A percentile compares a stretch with the other conserved stretches of the same genome.
Conservation (phyloP, 2,329 filamentous ascomycete genomes). For the Verticillium tricorpus region DNA sequence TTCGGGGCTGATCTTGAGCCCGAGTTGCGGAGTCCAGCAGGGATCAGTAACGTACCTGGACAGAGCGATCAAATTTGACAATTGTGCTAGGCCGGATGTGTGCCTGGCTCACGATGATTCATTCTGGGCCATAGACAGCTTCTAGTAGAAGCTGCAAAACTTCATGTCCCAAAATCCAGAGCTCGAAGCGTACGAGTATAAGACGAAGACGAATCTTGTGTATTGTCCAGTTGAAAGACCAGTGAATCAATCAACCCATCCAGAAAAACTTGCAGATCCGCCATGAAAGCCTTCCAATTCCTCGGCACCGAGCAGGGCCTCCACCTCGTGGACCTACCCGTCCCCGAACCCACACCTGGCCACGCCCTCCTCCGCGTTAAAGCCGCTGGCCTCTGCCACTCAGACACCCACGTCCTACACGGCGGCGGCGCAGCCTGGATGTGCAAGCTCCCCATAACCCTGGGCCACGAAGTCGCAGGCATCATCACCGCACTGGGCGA, state of each 20-base stretch:
- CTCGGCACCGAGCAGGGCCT: conserved; percentile 4
- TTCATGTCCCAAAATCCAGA: too few relatives aligned
- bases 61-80: too few relatives aligned
- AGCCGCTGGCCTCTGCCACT: conserved; percentile 9
- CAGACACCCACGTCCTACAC: conserved; percentile 9
- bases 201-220: too few relatives aligned
- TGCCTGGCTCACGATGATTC: too few relatives aligned
- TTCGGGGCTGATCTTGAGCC: too few relatives aligned
- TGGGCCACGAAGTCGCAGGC: conserved; percentile 9
- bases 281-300: conserved; percentile 7
- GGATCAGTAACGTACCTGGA: too few relatives aligned
- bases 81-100: conserved; percentile 2
- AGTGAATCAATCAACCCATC: too few relatives aligned
- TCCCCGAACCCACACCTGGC: neutral
- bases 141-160: too few relatives aligned
- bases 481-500: neutral
- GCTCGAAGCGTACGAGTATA: too few relatives aligned
- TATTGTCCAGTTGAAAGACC: too few relatives aligned
- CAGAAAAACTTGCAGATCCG: neutral
- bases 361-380: conserved; percentile 4
- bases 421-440: conserved; percentile 10
- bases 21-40: too few relatives aligned
- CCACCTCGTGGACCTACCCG: neutral
- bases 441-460: conserved; percentile 3
- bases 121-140: too few relatives aligned